phyloP scores from a whole-genome alignment of 768 basidiomycete species.

The Rhodotorula kratochvilovae region DNA sequence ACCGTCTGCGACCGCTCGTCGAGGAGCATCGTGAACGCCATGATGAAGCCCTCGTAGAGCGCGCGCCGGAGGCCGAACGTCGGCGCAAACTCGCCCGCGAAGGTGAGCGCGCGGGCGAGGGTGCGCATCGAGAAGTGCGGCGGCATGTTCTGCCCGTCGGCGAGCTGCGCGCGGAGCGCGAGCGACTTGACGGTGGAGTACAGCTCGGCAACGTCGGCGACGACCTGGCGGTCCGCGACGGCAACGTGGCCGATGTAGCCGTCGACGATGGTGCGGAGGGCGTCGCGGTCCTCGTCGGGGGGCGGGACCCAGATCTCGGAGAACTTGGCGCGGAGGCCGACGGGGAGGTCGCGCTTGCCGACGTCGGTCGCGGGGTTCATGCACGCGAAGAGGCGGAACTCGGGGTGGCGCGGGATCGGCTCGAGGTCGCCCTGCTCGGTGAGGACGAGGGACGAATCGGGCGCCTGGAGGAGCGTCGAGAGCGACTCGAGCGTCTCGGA shows the following conservation, averaged over 20 bases:
- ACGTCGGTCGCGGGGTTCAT: constrained; percentile 99
- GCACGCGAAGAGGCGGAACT: constrained; percentile 94
- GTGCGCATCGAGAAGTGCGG: constrained; percentile 99
- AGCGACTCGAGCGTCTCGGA: constrained; percentile 91
- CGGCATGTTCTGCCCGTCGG: constrained; percentile 84
- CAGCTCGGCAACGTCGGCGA: constrained; percentile 88
- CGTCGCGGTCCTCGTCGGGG: constrained; percentile 86
- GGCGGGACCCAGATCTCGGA: constrained; percentile 94
- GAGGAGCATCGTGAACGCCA: constrained; percentile 96
- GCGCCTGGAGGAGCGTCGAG: constrained; percentile 75
- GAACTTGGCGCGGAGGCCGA: constrained; percentile 82
- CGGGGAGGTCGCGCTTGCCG: constrained; percentile 93
- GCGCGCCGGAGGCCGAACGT: constrained; percentile 75
- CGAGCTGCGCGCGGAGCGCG: constrained; percentile 68
- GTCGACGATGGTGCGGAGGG: constrained; percentile 73
- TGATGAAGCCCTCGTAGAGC: constrained; percentile 92
- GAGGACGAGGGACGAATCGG: constrained; percentile 80
- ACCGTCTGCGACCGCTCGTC: constrained; percentile 65
- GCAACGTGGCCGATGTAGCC: constrained; percentile 83
- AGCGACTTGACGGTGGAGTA: constrained; percentile 75
- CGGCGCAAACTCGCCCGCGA: constrained; percentile 74
- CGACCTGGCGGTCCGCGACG: constrained; percentile 75
- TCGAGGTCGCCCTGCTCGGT: constrained; percentile 89
- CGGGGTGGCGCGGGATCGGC: constrained; percentile 81
- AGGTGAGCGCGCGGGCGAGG: constrained; percentile 79